A percentile compares a stretch with the other conserved stretches of the same genome.
Evolutionary conservation across 164 flowering plant species (phyloP).

Genomic region (Umbellularia californica): DNA sequence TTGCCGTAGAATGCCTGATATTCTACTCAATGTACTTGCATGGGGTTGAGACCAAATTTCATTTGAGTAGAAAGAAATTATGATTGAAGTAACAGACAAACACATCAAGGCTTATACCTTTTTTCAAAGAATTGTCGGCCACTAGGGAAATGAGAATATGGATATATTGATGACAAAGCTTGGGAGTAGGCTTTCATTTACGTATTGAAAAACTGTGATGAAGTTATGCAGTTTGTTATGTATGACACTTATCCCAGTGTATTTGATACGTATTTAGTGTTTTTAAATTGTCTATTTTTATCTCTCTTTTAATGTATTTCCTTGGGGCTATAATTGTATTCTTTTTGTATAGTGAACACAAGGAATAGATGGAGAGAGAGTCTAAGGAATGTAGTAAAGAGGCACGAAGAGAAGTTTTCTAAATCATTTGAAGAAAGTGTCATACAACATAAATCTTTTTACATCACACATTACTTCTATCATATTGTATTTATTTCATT

Average conservation of each 20-base stretch:
- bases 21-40: too few relatives aligned
- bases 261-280: background rate
- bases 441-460: background rate
- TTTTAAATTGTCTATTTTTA: background rate
- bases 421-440: too few relatives aligned
- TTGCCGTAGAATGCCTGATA: too few relatives aligned
- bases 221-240: background rate
- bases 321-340: too few relatives aligned
- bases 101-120: background rate
- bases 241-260: background rate
- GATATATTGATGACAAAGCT: background rate
- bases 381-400: background rate
- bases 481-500: too few relatives aligned
- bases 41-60: too few relatives aligned
- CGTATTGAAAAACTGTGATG: background rate
- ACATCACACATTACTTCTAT: background rate
- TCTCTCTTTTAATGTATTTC: too few relatives aligned
- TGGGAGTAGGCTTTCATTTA: background rate
- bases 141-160: background rate
- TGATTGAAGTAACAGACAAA: too few relatives aligned
- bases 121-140: background rate
- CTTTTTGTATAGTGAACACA: background rate
- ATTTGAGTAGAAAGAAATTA: too few relatives aligned
- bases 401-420: background rate
- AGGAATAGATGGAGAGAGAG: background rate